Conservation (phyloP, 2,329 filamentous ascomycete species). For the Verticillium albo-atrum region DNA sequence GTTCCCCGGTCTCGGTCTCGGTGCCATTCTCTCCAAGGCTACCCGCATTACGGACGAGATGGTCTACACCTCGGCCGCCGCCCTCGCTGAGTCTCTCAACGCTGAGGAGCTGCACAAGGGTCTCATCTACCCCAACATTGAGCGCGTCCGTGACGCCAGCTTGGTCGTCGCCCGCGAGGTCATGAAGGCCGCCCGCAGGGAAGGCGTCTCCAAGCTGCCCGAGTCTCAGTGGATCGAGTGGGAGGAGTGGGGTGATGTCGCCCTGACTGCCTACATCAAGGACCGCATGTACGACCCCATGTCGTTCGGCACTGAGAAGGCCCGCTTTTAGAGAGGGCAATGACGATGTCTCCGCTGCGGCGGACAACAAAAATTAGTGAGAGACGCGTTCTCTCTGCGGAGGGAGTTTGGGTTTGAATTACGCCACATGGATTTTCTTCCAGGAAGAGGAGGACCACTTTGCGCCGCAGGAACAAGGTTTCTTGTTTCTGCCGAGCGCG, state of each 20-base stretch:
- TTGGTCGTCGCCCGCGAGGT: slow-evolving; percentile 84
- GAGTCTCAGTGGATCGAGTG: slow-evolving; percentile 69
- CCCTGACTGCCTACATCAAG: slow-evolving; percentile 57
- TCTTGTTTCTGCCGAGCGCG: background rate
- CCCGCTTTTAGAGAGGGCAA: slow-evolving; percentile 5
- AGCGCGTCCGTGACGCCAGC: slow-evolving; percentile 87
- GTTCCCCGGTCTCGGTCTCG: slow-evolving; percentile 93
- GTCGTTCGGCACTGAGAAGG: slow-evolving; percentile 28
- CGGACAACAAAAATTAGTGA: background rate
- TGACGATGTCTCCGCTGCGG: no score
- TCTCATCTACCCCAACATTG: slow-evolving; percentile 86
- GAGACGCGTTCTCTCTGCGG: background rate
- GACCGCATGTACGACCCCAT: slow-evolving; percentile 56
- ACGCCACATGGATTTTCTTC: background rate
- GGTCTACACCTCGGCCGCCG: slow-evolving; percentile 90
- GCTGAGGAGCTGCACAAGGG: slow-evolving; percentile 76
- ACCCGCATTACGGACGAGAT: slow-evolving; percentile 86
- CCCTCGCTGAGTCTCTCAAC: slow-evolving; percentile 73
- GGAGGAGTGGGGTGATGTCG: slow-evolving; percentile 66
- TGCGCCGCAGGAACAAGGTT: background rate
- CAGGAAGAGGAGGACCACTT: background rate
- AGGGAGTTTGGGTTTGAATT: background rate
- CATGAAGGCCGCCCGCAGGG: slow-evolving; percentile 84
- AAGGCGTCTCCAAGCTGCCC: slow-evolving; percentile 66
- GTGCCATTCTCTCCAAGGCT: slow-evolving; percentile 86